Evolutionary conservation across 2,329 filamentous ascomycete species (phyloP).

Genomic region (Aotearoamyces nothofagi): DNA sequence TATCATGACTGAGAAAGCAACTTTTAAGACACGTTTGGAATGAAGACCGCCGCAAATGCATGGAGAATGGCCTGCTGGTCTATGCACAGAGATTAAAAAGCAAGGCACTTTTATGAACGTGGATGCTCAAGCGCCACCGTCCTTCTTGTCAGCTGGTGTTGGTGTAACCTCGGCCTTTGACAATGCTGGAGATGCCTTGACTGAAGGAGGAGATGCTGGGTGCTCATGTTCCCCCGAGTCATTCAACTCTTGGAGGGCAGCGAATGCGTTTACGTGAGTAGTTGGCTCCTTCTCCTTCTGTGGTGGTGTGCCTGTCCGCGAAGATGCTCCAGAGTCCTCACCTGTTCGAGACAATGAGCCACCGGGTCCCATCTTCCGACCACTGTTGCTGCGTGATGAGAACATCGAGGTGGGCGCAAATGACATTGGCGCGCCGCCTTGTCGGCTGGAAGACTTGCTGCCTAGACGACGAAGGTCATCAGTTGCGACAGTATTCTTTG

Average conservation of each 20-base stretch:
- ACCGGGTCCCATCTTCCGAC: conserved; percentile 64
- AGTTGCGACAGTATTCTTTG: conserved; percentile 71
- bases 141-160: conserved; percentile 29
- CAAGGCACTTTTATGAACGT: conserved; percentile 22
- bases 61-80: conserved; percentile 25
- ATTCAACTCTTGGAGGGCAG: conserved; percentile 36
- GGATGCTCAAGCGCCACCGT: conserved; percentile 26
- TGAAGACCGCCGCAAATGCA: conserved; percentile 28
- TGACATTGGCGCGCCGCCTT: conserved; percentile 33
- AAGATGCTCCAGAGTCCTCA: conserved; percentile 78
- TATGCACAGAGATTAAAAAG: conserved; percentile 29
- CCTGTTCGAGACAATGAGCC: conserved; percentile 56
- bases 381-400: conserved; percentile 79
- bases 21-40: conserved; percentile 28
- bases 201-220: conserved; percentile 55
- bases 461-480: conserved; percentile 79
- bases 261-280: conserved; percentile 68
- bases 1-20: conserved; percentile 28
- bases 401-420: conserved; percentile 83
- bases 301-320: conserved; percentile 79
- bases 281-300: conserved; percentile 45
- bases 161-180: conserved; percentile 39
- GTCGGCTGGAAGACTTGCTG: conserved; percentile 48
- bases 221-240: conserved; percentile 35
- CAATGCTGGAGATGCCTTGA: conserved; percentile 48